Percentiles rank a stretch among this genome's conserved stretches.
Evolutionary conservation across 2,329 filamentous ascomycete genomes (phyloP).

Genomic region (Sporothrix mexicana): DNA sequence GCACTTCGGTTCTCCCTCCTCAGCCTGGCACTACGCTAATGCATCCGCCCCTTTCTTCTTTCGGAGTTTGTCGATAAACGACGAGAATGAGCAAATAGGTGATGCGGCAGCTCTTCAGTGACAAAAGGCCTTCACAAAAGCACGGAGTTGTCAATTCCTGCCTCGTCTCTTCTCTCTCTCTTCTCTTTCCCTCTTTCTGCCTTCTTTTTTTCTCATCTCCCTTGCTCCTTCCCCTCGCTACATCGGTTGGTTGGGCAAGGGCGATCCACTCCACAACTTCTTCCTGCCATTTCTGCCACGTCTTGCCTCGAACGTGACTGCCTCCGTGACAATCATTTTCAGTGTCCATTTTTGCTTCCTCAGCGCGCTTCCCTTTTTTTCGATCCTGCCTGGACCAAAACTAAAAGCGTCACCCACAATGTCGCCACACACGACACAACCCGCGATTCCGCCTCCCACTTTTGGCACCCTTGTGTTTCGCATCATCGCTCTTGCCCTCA

Average conservation of each 20-base stretch:
- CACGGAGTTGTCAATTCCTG: not conserved
- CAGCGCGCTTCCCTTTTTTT: conserved; percentile 5
- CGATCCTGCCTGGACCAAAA: not conserved
- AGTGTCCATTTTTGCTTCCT: conserved; percentile 20
- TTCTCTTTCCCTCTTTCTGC: not conserved
- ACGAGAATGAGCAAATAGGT: conserved; percentile 18
- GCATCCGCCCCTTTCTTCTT: conserved; percentile 24
- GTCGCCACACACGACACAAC: not conserved
- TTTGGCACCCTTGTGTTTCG: not conserved
- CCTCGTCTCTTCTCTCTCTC: not conserved
- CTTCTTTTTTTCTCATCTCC: not conserved
- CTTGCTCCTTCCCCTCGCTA: conserved; percentile 13
- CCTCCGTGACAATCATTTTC: not conserved
- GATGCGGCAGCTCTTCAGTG: conserved; percentile 1
- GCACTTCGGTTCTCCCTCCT: conserved; percentile 13
- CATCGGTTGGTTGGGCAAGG: not conserved
- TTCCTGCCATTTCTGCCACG: not conserved
- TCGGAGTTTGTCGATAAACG: conserved; percentile 32
- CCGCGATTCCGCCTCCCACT: not conserved
- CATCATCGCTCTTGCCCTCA: not conserved
- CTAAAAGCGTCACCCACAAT: not conserved
- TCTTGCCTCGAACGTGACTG: not conserved
- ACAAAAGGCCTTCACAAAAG: not conserved
- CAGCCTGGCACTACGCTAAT: conserved; percentile 28
- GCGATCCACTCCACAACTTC: conserved; percentile 8